Percentiles rank a stretch among this genome's conserved stretches.
Evolutionary conservation across 2,329 filamentous ascomycete genomes (phyloP).

Genomic region (Verticillium longisporum): DNA sequence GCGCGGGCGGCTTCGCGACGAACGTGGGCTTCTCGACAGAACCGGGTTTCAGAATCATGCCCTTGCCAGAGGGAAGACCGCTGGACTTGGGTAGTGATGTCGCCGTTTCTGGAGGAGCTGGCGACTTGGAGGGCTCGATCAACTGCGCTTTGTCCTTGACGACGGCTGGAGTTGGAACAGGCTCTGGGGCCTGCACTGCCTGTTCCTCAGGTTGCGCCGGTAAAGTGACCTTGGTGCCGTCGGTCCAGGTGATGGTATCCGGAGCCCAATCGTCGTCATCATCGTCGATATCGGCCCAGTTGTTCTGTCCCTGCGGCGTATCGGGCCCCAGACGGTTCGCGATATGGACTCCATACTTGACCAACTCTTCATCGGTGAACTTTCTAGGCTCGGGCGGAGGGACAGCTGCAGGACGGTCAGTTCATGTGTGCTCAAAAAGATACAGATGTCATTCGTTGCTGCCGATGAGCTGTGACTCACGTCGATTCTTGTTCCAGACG

Average conservation of each 20-base stretch:
- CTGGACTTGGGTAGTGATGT: slow-evolving; percentile 37
- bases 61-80: slow-evolving; percentile 47
- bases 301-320: slow-evolving; percentile 66
- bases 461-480: slow-evolving; percentile 38
- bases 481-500: slow-evolving; percentile 87
- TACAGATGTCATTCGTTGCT: not conserved
- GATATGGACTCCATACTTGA: slow-evolving; percentile 81
- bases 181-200: slow-evolving; percentile 17
- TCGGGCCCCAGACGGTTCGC: slow-evolving; percentile 72
- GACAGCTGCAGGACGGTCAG: slow-evolving; percentile 35
- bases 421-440: not conserved
- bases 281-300: slow-evolving; percentile 87
- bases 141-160: slow-evolving; percentile 38
- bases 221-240: slow-evolving; percentile 76
- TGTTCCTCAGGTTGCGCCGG: slow-evolving; percentile 51
- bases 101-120: slow-evolving; percentile 20
- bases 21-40: slow-evolving; percentile 64
- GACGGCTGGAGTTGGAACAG: slow-evolving; percentile 19
- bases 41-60: slow-evolving; percentile 57
- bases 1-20: slow-evolving; percentile 63
- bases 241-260: slow-evolving; percentile 80
- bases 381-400: slow-evolving; percentile 69
- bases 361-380: slow-evolving; percentile 79
- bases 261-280: slow-evolving; percentile 85
- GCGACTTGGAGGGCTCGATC: slow-evolving; percentile 13